Base-by-base conservation (phyloP, 164 flowering plant species). In the Sextonia rubra region DNA sequence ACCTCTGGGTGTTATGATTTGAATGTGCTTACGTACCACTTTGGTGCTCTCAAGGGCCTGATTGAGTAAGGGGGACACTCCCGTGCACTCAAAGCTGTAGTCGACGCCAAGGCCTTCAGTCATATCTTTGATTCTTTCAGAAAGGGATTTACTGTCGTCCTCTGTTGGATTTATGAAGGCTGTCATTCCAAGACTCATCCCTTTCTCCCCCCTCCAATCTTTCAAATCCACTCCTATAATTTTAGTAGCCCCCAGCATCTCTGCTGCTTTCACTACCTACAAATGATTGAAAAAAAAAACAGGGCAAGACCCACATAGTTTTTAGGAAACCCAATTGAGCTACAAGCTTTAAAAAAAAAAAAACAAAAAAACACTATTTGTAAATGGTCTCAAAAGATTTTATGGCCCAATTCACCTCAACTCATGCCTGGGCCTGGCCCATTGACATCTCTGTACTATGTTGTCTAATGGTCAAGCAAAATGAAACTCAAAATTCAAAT, bases 31-130 rank as follows among this genome's bases (percentile, higher is more conserved):
- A 37, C 75, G 27, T 79, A 87, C 91, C 81, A 70, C 1, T 74
- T 72, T 82, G 8, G 89, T 74, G 69, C 84, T 68, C 61, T 78
- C 76, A 1, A 86, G 25, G 62, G 84, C 85, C 76, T 87, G 72
- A 56, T 77, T 82, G 48, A 77, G 15, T 52, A 86, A 60, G 22
- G 75, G 60, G 1, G 72, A 47, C 7, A 64, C 72, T 2, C 87
- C 90, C 0, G 86, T 80, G 79, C 90, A 86, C 74, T 88, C 88
- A 22, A 85, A 79, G 75, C 80, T 68, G 67, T 74, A 88, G 58
- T 86, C 87, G n/a, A 85, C 91, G 2, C 88, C 89, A n/a, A 71
- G 12, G 52, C 87, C 88, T 6, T 63, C 82, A 0, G 88, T 88
- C 70, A 84, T 60, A 29, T 83, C 87, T 64, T 74, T 79, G 26